phyloP scores from a whole-genome alignment of 2,329 filamentous ascomycete species.

The Scorias spongiosa region DNA sequence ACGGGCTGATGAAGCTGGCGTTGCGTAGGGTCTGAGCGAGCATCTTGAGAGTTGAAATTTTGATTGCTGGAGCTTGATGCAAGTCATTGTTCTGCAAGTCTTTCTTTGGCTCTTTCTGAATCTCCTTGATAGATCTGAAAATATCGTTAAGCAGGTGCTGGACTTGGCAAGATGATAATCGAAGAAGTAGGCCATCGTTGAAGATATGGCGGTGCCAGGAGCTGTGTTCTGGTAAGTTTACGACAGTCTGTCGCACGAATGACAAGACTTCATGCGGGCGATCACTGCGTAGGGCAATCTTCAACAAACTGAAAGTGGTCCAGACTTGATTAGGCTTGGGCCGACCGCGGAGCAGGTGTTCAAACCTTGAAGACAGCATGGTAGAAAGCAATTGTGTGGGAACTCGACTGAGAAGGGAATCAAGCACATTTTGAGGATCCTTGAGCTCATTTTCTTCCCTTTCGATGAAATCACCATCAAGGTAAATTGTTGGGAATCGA shows the following conservation, averaged over 20 bases:
- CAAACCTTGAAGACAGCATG: neutral
- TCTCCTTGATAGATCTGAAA: conserved; percentile 5
- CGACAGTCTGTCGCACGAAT: conserved; percentile 1
- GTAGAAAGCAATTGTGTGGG: conserved; percentile 5
- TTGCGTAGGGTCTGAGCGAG: conserved; percentile 24
- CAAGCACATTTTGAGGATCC: conserved; percentile 1
- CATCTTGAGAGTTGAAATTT: conserved; percentile 29
- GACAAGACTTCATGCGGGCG: neutral
- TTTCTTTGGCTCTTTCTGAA: conserved; percentile 6
- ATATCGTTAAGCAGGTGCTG: conserved; percentile 16
- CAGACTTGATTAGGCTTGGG: neutral
- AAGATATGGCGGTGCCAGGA: conserved; percentile 28
- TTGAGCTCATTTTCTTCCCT: conserved; percentile 3
- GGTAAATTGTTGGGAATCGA: conserved; percentile 21
- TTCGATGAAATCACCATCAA: conserved; percentile 20
- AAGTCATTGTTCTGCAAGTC: conserved; percentile 1
- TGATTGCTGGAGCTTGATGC: conserved; percentile 15
- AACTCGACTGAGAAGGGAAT: conserved; percentile 1
- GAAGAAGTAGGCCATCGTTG: conserved; percentile 16
- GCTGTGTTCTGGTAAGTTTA: conserved; percentile 18
- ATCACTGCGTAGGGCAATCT: neutral
- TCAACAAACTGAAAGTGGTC: neutral
- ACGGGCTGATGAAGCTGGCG: conserved; percentile 19
- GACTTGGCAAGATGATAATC: conserved; percentile 19
- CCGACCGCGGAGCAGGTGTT: neutral